These are phyloP conservation scores for Fomitopsis betulina DNA, from an alignment of 1,284 basidiomycete genomes.

Conservation along the genomic window DNA sequence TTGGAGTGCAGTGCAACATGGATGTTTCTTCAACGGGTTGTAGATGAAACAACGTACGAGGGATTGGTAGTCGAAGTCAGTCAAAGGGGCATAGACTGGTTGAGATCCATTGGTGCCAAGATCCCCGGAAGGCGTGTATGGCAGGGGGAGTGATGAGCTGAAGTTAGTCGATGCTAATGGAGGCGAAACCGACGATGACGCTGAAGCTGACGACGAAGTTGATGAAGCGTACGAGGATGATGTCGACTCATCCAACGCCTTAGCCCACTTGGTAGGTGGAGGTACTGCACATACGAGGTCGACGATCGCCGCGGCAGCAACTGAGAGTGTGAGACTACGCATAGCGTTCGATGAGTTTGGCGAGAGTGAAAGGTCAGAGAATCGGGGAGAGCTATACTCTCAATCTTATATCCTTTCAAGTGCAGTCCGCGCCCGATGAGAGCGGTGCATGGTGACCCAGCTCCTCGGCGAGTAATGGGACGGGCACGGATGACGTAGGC, in stretches of 20 bases:
- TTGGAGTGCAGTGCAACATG: constrained; percentile 8
- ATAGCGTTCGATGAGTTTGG: neutral
- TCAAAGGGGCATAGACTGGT: constrained; percentile 44
- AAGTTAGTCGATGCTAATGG: neutral
- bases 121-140: constrained; percentile 34
- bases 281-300: neutral
- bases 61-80: constrained; percentile 62
- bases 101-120: constrained; percentile 36
- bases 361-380: neutral
- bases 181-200: neutral
- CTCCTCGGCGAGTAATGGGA: neutral
- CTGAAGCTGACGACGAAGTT: neutral
- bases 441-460: neutral
- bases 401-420: neutral
- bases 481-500: neutral
- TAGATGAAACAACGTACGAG: constrained; percentile 30
- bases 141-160: constrained; percentile 9
- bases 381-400: neutral
- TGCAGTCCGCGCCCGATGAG: neutral
- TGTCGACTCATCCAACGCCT: neutral
- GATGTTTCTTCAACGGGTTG: neutral
- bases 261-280: neutral
- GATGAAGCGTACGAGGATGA: neutral
- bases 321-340: neutral
- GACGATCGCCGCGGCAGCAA: neutral